Evolutionary conservation across 139 green algal species (phyloP), one percentile per base, ranked within the genome.

Genomic region (Klebsormidium nitens): DNA sequence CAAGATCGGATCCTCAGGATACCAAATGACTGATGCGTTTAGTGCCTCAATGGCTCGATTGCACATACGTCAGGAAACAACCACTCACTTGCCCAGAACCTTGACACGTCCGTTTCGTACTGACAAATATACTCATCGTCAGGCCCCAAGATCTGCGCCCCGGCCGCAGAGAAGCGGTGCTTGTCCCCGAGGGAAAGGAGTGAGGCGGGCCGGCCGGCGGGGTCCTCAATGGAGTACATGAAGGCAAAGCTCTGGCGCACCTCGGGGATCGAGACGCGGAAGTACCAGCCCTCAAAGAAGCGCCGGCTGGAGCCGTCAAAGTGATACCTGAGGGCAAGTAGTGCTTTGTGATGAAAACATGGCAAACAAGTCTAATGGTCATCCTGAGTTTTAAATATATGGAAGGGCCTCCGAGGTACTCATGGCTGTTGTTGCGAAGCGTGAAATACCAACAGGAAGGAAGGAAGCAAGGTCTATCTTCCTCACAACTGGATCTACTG

Each of bases 221-320:
- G 92, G 77, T 97, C 86, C 65, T 97, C 92, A 0, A 96, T 79
- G 2, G 84, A 91, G 81, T 96, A 97, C 48, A 97, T 97, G 32
- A 95, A 81, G 0, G 92, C 92, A 78, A 97, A 97, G 78, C 83
- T 92, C 40, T 95, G 66, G 14, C 80, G 78, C n/a, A 79, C 81
- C 1, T 90, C 87, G 1, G 91, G 89, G 8, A 97, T 74, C 2
- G 84, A 88, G 0, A 97, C 83, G 69, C 52, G 37, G 65, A 89
- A 97, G 76, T 98, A 98, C 93, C 93, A 98, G 1, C 93, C 93
- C 71, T 98, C 93, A 71, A 97, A 96, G 78, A 97, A 97, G 0
- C 86, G 64, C 11, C 85, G 26, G 1, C 57, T 57, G 1, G 31
- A 65, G 40, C 84, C 85, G 62, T 93, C 87, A 28, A 77, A 95